A percentile compares a stretch with the other conserved stretches of the same genome.
Evolutionary conservation across 306 rosid genomes (phyloP).

Genomic region (Casuarina cunninghamiana): DNA sequence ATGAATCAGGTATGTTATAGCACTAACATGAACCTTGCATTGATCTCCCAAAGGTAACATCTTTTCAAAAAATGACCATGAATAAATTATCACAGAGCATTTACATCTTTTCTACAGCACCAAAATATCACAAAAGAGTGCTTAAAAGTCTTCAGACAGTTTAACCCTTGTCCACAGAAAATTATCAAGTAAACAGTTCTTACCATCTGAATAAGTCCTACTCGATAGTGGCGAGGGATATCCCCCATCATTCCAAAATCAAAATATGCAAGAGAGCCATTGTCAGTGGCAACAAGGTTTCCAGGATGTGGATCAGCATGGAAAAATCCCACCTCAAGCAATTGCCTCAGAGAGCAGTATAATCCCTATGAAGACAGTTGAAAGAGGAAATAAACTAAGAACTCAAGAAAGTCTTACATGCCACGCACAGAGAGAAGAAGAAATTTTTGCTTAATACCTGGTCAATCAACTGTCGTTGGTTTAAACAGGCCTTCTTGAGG

Average conservation of each 20-base stretch:
- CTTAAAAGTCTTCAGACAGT: constrained; percentile 11
- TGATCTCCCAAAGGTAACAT: not conserved
- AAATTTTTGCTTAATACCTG: constrained; percentile 49
- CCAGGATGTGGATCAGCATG: constrained; percentile 99
- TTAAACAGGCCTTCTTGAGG: constrained; percentile 63
- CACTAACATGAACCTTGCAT: not conserved
- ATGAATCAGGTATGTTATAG: not conserved
- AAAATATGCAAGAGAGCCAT: constrained; percentile 86
- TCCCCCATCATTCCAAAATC: constrained; percentile 99
- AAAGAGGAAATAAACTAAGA: constrained; percentile 14
- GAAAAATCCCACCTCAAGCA: constrained; percentile 91
- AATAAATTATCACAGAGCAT: not conserved
- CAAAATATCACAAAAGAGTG: constrained; percentile 6
- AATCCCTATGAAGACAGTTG: constrained; percentile 64
- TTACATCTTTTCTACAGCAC: not conserved
- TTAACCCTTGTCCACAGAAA: not conserved
- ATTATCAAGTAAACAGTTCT: constrained; percentile 32
- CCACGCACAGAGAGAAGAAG: constrained; percentile 26
- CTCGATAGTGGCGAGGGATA: constrained; percentile 90
- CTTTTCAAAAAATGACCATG: not conserved
- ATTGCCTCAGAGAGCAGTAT: constrained; percentile 87
- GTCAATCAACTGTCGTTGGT: constrained; percentile 82
- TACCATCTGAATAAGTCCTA: constrained; percentile 90
- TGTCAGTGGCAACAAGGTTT: constrained; percentile 78
- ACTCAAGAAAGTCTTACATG: constrained; percentile 1